phyloP scores from a whole-genome alignment of 768 basidiomycete genomes.

The Guyanaporus albipodus region DNA sequence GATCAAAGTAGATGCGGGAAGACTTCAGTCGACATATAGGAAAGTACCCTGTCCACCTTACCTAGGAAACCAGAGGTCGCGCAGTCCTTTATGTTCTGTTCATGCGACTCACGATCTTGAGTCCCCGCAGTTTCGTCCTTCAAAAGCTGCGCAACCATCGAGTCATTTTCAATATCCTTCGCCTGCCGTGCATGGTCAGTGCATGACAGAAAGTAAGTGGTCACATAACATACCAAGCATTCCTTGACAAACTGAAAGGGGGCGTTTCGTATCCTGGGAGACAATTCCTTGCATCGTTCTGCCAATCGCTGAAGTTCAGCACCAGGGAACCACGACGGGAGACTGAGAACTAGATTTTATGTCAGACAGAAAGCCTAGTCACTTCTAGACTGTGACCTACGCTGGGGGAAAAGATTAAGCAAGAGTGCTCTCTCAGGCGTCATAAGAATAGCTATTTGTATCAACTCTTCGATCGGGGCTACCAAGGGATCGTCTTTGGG shows the following conservation, averaged over 20 bases:
- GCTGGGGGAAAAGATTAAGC: slow-evolving; percentile 18
- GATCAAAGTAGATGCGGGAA: background rate
- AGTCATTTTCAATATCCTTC: slow-evolving; percentile 18
- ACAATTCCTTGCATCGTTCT: slow-evolving; percentile 8
- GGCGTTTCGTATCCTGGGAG: slow-evolving; percentile 8
- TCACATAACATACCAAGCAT: slow-evolving; percentile 10
- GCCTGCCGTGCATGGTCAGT: slow-evolving; percentile 8
- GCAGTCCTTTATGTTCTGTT: slow-evolving; percentile 18
- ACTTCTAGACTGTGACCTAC: slow-evolving; percentile 9
- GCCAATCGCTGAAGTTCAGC: slow-evolving; percentile 8
- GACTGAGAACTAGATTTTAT: slow-evolving; percentile 8
- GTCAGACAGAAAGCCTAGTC: background rate
- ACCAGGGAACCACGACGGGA: slow-evolving; percentile 22
- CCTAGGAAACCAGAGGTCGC: slow-evolving; percentile 21
- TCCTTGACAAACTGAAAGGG: slow-evolving; percentile 26
- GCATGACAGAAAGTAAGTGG: background rate
- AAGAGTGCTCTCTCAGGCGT: slow-evolving; percentile 21
- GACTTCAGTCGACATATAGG: background rate
- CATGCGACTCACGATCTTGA: slow-evolving; percentile 6
- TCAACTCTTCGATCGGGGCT: slow-evolving; percentile 11
- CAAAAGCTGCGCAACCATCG: slow-evolving; percentile 22
- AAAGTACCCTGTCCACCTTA: background rate
- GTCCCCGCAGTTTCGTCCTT: background rate
- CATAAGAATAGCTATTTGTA: slow-evolving; percentile 3
- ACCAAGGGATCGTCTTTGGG: slow-evolving; percentile 19